Conservation (phyloP, 2,329 filamentous ascomycete genomes). For the Triangularia setosa region DNA sequence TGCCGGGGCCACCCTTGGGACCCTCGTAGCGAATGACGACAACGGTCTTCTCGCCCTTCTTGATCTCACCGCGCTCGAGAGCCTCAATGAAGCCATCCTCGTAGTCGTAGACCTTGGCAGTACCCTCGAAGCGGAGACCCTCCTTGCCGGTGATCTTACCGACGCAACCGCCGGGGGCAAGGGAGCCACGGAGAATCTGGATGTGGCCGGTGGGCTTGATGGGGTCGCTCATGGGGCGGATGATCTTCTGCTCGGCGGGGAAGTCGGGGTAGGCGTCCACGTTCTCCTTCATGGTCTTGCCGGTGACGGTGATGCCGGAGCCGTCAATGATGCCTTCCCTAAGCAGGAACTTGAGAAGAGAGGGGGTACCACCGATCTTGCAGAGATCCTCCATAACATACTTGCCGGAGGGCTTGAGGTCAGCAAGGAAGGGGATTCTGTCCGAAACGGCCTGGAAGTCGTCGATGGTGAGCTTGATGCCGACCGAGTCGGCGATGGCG, state of each 20-base stretch:
- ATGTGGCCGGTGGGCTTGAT: conserved; percentile 87
- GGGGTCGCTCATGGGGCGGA: conserved; percentile 73
- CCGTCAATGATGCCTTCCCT: conserved; percentile 80
- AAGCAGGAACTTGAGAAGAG: conserved; percentile 81
- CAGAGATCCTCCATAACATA: conserved; percentile 83
- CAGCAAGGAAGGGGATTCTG: conserved; percentile 73
- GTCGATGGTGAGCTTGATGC: conserved; percentile 77
- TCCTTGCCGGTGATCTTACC: conserved; percentile 96
- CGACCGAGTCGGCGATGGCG: conserved; percentile 77
- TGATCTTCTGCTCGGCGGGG: conserved; percentile 74
- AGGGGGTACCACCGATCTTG: conserved; percentile 81
- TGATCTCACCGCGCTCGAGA: conserved; percentile 72
- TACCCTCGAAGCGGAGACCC: conserved; percentile 76
- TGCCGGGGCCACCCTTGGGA: conserved; percentile 87
- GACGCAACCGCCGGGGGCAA: conserved; percentile 81
- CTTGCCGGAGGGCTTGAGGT: conserved; percentile 80
- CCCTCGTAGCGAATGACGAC: conserved; percentile 91
- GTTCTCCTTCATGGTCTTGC: conserved; percentile 85
- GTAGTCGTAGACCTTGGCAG: conserved; percentile 78
- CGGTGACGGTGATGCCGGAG: conserved; percentile 76
- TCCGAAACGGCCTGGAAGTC: conserved; percentile 83
- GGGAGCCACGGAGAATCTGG: conserved; percentile 79
- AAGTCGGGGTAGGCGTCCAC: conserved; percentile 70
- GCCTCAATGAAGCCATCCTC: conserved; percentile 77
- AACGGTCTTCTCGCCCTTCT: conserved; percentile 82